Evolutionary conservation across 495 filamentous ascomycete genomes (phyloP).

Genomic region (Penicillium bialowiezense): DNA sequence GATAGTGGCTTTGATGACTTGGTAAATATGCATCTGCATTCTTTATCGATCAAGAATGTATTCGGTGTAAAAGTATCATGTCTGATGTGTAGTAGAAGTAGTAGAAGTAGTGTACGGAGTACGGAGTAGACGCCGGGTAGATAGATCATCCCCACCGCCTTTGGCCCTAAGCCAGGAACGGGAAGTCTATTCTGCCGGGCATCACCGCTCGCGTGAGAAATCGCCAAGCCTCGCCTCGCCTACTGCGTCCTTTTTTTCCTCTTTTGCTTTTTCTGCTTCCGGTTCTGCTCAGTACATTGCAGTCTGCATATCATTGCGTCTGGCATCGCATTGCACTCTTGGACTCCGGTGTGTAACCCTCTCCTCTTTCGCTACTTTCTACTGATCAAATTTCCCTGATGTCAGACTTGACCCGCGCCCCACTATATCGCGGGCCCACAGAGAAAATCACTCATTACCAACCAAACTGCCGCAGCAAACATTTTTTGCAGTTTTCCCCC

Average conservation of each 20-base stretch:
- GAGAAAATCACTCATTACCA: constrained; percentile 31
- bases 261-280: constrained; percentile 1
- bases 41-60: too few species aligned
- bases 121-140: too few species aligned
- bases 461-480: constrained; percentile 20
- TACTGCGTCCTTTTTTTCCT: not conserved
- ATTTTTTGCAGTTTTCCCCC: constrained; percentile 17
- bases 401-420: constrained; percentile 29
- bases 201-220: constrained; percentile 18
- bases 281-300: too few species aligned
- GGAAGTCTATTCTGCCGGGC: constrained; percentile 13
- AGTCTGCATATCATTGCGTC: not conserved
- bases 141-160: too few species aligned
- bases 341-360: too few species aligned
- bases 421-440: constrained; percentile 26
- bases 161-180: constrained; percentile 6
- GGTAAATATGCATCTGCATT: too few species aligned
- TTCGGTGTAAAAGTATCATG: too few species aligned
- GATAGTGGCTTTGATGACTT: too few species aligned
- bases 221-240: not conserved
- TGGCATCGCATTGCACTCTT: too few species aligned
- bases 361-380: too few species aligned
- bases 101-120: too few species aligned
- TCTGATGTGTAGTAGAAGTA: too few species aligned
- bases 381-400: constrained; percentile 10